Conservation (phyloP, 805 yeast genomes). For the Kodamaea jinghongensis region DNA sequence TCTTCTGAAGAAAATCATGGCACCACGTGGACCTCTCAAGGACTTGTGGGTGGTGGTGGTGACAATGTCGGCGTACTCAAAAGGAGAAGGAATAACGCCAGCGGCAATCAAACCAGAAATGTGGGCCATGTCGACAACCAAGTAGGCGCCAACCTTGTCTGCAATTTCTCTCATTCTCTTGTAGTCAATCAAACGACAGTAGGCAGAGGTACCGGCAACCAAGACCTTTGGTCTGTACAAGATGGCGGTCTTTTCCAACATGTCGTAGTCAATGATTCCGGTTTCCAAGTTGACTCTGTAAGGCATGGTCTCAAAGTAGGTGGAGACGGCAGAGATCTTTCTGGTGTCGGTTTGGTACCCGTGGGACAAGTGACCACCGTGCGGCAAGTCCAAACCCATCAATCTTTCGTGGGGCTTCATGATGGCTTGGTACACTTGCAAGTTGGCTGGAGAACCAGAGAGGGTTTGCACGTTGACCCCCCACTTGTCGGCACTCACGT, state of each 20-base stretch:
- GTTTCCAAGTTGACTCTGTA: slow-evolving; percentile 84
- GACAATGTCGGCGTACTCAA: slow-evolving; percentile 90
- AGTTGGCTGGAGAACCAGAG: slow-evolving; percentile 96
- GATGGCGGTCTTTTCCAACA: slow-evolving; percentile 73
- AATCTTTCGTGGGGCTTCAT: slow-evolving; percentile 87
- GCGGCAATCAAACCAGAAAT: slow-evolving; percentile 95
- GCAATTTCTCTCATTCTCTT: slow-evolving; percentile 87
- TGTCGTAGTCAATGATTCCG: slow-evolving; percentile 90
- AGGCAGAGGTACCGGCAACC: slow-evolving; percentile 97
- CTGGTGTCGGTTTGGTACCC: slow-evolving; percentile 92
- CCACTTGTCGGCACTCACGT: slow-evolving; percentile 77
- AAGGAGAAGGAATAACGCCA: slow-evolving; percentile 90
- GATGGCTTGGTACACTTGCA: slow-evolving; percentile 87
- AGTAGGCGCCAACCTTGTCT: slow-evolving; percentile 88
- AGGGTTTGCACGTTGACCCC: slow-evolving; percentile 96
- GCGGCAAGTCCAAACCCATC: slow-evolving; percentile 97
- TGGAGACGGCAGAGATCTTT: slow-evolving; percentile 88
- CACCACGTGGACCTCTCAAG: slow-evolving; percentile 98
- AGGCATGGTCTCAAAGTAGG: slow-evolving; percentile 97
- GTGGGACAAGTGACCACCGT: slow-evolving; percentile 97
- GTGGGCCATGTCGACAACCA: slow-evolving; percentile 96
- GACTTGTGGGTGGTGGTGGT: slow-evolving; percentile 98
- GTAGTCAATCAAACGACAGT: slow-evolving; percentile 87
- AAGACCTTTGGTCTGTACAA: slow-evolving; percentile 92
- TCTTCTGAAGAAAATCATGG: slow-evolving; percentile 95